Base-by-base conservation (phyloP, 2,329 filamentous ascomycete genomes). In the Botryotinia globosa region DNA sequence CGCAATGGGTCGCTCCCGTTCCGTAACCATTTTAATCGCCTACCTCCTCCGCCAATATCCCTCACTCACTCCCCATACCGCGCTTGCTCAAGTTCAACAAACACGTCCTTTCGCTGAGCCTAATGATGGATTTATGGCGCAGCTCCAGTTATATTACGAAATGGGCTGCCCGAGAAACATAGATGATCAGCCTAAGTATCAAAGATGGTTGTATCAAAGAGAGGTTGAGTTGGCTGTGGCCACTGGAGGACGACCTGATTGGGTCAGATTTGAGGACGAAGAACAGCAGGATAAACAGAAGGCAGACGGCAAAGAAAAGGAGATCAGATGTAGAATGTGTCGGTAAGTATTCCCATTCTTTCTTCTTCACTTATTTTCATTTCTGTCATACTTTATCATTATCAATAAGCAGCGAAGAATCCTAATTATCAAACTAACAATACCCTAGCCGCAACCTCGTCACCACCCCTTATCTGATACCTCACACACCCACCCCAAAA, bases 1-100 rank as follows among this genome's bases (percentile, higher is more conserved):
- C 86, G 95, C 94, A 34, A 97, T 97, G 90, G 96, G 96, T 70
- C 97, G 97, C 83, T 98, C 94, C 48, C 92, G 96, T 73, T 98
- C 95, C 65, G 92, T 95, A 76, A 91, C 94, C 45, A 89, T 93
- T 76, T 87, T 93, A 71, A 87, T 97, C 73, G 95, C 96, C 74
- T 98, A 94, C 82, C 85, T 98, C 68, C 91, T 98, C 75, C 90
- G 88, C 82, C 88, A 87, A 77, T 86, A 89, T 77, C 87, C 88
- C 8, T 81, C 85, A 51, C 85, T 79, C 48, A 80, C 78, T 32
- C 78, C 79, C 34, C 54, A 66, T 16, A 92, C 34, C 63, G 94
- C 94, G 3, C 84, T 98, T 67, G 84, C 86, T 39, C 86, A 91
- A 76, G 85, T 98, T 68, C 89, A 90, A 70, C 83, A 91, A 80